Base-by-base conservation (phyloP, 2,329 filamentous ascomycete genomes). In the Penicillium nordicum region DNA sequence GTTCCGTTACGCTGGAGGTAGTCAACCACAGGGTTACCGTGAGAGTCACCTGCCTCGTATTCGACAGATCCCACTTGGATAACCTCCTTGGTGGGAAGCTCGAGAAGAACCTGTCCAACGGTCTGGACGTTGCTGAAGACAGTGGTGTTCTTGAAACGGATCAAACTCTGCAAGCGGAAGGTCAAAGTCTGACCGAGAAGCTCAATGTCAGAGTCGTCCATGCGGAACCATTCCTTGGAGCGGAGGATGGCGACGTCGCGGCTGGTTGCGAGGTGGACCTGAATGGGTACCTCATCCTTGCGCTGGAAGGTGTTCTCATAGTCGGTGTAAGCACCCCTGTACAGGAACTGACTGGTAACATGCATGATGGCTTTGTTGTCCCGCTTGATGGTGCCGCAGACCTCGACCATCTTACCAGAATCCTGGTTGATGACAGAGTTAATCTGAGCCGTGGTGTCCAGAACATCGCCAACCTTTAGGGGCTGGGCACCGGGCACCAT, bases 221-320 rank as follows among this genome's bases (percentile, higher is more conserved):
- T 80, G 63, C 88, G 86, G 81, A 99, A 97, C 94, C 94, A 99
- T 74, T 97, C 89, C 84, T 99, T 99, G 25, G 93, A 97, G 68
- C 89, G 89, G 48, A 99, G 83, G 23, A 99, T 88, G 45, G 94
- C 93, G 40, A 99, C 87, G 67, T 99, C 95, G 79, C 94, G 96
- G 71, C 84, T 88, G 3, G 91, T 92, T 14, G 82, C 87, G 47
- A 99, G 84, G 70, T 96, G 89, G 29, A 99, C 81, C 77, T 99
- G 90, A 82, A 97, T 94, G 0, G 93, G 92, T 1, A 90, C 96
- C 79, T 99, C 94, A 7, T 87, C 85, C 84, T 97, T 97, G 72
- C 94, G 89, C 79, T 97, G 92, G 86, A 99, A 99, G 7, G 95
- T 99, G 79, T 96, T 99, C 78, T 97, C 89, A 67, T 86, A 99